phyloP scores from a whole-genome alignment of 164 flowering plant genomes.

The Echeveria elegans region DNA sequence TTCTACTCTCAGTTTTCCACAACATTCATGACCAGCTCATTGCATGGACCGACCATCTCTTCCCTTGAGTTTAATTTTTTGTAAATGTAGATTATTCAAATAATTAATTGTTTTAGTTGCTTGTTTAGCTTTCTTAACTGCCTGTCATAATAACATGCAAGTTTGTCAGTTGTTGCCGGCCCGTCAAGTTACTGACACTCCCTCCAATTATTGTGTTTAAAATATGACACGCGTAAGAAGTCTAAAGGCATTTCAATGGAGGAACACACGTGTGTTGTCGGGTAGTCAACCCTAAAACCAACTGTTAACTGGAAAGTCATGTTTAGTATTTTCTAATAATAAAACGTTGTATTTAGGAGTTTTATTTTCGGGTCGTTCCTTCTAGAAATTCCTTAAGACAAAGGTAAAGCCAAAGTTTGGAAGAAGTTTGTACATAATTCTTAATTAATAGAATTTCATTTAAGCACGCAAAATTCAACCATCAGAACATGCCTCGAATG shows the following conservation, averaged over 20 bases:
- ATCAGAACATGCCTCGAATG: not conserved
- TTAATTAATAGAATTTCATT: no score
- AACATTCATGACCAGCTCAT: not conserved
- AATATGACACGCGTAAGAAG: not conserved
- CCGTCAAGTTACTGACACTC: not conserved
- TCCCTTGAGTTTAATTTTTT: not conserved
- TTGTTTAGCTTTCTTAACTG: not conserved
- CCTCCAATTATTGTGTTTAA: not conserved
- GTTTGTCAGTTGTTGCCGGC: not conserved
- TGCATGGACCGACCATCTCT: not conserved
- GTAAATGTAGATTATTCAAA: not conserved
- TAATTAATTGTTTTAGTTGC: not conserved
- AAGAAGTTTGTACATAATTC: no score
- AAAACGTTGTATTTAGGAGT: no score
- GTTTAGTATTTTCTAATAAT: not conserved
- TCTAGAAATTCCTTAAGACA: no score
- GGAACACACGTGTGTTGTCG: slow-evolving; percentile 3
- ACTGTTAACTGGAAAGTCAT: not conserved
- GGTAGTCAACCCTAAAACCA: not conserved
- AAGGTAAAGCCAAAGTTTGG: no score
- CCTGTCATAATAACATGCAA: not conserved
- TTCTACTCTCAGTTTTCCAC: not conserved
- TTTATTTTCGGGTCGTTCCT: no score
- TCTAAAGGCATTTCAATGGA: not conserved
- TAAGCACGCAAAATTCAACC: not conserved